These are phyloP conservation scores for Colletotrichum noveboracense DNA, from an alignment of 2,329 filamentous ascomycete species.

Conservation along the genomic window DNA sequence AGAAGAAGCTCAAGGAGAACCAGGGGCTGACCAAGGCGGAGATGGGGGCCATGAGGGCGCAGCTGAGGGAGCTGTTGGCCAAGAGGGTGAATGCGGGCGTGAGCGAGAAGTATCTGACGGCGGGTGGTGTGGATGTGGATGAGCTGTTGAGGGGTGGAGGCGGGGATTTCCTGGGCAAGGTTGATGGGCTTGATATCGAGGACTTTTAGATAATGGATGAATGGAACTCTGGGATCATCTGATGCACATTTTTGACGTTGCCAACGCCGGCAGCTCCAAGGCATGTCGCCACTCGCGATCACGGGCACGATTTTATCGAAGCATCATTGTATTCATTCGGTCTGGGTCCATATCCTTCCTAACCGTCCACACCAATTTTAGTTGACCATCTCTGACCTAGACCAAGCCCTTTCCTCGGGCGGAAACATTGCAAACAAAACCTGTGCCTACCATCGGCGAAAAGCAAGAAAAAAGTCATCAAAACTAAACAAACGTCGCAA, in stretches of 20 bases:
- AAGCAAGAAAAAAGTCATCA: neutral
- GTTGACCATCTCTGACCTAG: neutral
- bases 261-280: neutral
- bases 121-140: conserved; percentile 83
- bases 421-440: neutral
- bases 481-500: neutral
- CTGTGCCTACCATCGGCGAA: neutral
- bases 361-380: neutral
- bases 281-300: neutral
- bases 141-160: conserved; percentile 69
- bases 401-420: neutral
- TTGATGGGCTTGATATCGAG: conserved; percentile 46
- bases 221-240: neutral
- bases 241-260: neutral
- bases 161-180: conserved; percentile 68
- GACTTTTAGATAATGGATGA: conserved; percentile 24
- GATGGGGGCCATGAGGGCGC: conserved; percentile 70
- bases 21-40: conserved; percentile 74
- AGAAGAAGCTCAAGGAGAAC: conserved; percentile 76
- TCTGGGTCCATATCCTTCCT: neutral
- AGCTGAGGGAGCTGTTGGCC: conserved; percentile 73
- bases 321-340: neutral
- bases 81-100: conserved; percentile 86
- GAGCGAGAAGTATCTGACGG: conserved; percentile 83
- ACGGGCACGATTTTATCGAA: neutral